Conservation (phyloP, 345 rosid genomes). For the Gossypium ekmanianum region DNA sequence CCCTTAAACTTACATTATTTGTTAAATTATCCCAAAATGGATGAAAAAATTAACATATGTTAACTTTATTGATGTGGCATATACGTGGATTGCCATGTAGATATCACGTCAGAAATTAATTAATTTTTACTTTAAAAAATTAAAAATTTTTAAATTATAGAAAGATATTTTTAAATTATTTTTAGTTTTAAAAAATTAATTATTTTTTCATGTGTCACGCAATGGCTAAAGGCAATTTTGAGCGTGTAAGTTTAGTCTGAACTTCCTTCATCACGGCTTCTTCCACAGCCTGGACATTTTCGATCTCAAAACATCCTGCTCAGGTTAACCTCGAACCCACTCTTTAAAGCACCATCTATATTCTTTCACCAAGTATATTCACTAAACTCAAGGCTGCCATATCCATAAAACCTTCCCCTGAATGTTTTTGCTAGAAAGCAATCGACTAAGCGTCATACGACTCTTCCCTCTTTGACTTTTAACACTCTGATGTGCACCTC, state of each 20-base stretch:
- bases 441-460: not conserved
- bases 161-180: too few species aligned
- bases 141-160: too few species aligned
- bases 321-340: not conserved
- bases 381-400: not conserved
- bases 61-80: too few species aligned
- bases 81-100: too few species aligned
- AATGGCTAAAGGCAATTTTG: not conserved
- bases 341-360: not conserved
- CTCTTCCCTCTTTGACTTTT: not conserved
- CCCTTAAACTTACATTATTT: too few species aligned
- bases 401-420: not conserved
- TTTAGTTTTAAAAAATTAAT: too few species aligned
- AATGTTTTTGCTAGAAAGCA: not conserved
- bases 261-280: not conserved
- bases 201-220: not conserved
- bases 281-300: not conserved
- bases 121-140: too few species aligned
- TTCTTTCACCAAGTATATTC: not conserved
- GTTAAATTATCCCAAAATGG: too few species aligned
- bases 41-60: too few species aligned
- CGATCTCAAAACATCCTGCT: not conserved
- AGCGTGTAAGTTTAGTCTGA: not conserved
- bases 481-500: not conserved
- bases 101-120: too few species aligned